Conservation (phyloP, 352 stramenopile species). For the Elongisporangium senticosum region DNA sequence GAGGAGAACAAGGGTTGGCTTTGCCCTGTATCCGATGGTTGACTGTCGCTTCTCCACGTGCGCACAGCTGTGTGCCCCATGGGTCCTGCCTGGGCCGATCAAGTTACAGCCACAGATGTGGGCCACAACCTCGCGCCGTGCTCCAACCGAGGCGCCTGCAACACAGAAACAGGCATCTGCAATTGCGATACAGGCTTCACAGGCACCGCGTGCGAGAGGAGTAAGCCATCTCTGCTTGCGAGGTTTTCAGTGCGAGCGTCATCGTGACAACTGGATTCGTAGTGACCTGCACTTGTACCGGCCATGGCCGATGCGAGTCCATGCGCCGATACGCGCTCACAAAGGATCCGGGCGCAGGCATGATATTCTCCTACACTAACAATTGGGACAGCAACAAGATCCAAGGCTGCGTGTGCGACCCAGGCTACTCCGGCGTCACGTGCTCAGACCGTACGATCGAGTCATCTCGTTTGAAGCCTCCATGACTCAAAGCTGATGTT, state of each 20-base stretch:
- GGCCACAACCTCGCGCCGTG: conserved; percentile 87
- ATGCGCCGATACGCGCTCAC: conserved; percentile 57
- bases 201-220: conserved; percentile 70
- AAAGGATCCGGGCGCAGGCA: conserved; percentile 50
- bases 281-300: conserved; percentile 76
- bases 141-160: conserved; percentile 76
- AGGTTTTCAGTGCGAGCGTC: background rate
- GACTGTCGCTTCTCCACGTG: background rate
- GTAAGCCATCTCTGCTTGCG: conserved; percentile 18
- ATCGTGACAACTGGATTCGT: background rate
- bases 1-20: background rate
- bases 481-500: background rate
- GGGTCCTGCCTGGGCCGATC: conserved; percentile 65
- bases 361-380: conserved; percentile 45
- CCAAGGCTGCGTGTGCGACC: conserved; percentile 82
- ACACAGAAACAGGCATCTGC: conserved; percentile 53
- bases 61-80: conserved; percentile 48
- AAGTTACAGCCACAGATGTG: conserved; percentile 39
- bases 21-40: background rate
- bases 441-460: conserved; percentile 49
- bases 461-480: background rate
- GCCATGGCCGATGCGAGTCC: conserved; percentile 71
- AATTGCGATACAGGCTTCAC: conserved; percentile 68
- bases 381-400: conserved; percentile 86
- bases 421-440: conserved; percentile 64